Conservation (phyloP, 179 eudicot genomes). For the Camellia oleifera region DNA sequence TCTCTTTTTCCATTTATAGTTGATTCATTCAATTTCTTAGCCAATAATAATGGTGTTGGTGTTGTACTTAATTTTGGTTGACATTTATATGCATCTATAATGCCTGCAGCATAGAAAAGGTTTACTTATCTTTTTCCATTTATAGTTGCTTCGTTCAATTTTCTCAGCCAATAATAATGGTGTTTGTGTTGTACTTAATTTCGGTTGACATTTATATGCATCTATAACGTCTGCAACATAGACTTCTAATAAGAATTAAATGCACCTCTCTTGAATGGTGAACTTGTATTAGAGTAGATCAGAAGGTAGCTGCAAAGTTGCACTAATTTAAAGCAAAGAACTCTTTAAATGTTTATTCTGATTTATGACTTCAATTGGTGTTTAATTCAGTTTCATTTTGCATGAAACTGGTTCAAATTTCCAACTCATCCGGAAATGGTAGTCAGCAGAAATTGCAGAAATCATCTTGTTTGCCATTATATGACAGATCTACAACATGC, state of each 20-base stretch:
- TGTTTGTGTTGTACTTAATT: neutral
- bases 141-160: neutral
- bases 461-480: neutral
- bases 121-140: constrained; percentile 16
- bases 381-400: neutral
- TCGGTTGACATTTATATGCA: neutral
- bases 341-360: too few relatives aligned
- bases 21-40: neutral
- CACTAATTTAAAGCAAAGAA: neutral
- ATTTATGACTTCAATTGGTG: neutral
- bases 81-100: constrained; percentile 3
- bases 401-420: neutral
- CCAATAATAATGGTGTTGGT: neutral
- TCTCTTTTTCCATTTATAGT: neutral
- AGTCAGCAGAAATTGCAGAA: neutral
- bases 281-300: neutral
- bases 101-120: constrained; percentile 36
- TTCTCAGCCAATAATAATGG: neutral
- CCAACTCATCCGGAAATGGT: neutral
- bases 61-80: neutral
- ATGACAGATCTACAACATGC: neutral
- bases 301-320: neutral
- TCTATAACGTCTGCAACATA: neutral
- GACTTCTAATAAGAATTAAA: neutral
- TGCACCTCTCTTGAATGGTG: neutral